A percentile compares a stretch with the other conserved stretches of the same genome.
These are phyloP conservation scores for Saposhnikovia divaricata DNA, from an alignment of 129 eudicot genomes.

Conservation along the genomic window DNA sequence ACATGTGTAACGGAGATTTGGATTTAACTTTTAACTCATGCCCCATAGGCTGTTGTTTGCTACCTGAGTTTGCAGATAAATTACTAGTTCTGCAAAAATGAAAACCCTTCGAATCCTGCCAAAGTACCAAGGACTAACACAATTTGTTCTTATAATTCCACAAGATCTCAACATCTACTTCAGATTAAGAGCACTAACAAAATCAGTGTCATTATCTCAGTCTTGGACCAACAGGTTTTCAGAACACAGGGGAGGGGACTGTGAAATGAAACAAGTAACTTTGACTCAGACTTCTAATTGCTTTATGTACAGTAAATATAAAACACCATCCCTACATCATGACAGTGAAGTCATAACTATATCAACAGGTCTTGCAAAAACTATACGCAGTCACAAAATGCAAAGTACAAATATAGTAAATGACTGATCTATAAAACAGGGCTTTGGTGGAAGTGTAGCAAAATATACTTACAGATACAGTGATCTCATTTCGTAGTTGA, in stretches of 20 bases:
- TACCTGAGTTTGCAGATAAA: neutral
- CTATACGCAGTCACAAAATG: neutral
- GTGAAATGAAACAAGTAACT: no score
- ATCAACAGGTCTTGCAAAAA: neutral
- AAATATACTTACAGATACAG: constrained; percentile 62
- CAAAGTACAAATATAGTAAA: neutral
- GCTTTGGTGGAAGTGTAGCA: neutral
- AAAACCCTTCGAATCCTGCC: neutral
- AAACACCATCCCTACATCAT: neutral
- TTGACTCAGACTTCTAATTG: no score
- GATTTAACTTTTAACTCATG: no score
- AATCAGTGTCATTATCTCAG: neutral
- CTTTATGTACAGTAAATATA: no score
- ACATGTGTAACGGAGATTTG: no score
- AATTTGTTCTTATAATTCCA: neutral
- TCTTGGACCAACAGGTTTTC: neutral
- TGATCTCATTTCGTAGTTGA: constrained; percentile 71
- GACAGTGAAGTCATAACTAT: neutral
- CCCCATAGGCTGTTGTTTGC: no score
- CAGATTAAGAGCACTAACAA: neutral
- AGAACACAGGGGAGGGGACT: no score
- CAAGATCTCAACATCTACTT: neutral
- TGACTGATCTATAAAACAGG: neutral
- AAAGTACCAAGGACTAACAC: neutral
- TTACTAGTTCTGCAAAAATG: neutral